Percentiles rank a stretch among this genome's conserved stretches.
Conservation (phyloP, 1,284 basidiomycete genomes). For the Mycosarcoma mackinlayi region DNA sequence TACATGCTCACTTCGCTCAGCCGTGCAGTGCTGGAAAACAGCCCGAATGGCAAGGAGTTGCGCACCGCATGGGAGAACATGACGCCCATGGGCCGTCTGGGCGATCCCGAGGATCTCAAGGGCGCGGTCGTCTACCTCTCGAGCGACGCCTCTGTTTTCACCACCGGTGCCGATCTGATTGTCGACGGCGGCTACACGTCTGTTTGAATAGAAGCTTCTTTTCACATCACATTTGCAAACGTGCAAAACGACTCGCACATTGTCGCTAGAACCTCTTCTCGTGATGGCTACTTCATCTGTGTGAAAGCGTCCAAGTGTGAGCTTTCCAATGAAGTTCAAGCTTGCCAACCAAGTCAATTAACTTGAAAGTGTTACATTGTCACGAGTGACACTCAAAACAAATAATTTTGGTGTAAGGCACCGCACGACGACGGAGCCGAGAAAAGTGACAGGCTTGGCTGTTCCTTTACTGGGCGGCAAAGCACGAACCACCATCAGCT, state of each 20-base stretch:
- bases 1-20: constrained; percentile 81
- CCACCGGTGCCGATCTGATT: constrained; percentile 84
- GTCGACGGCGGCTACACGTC: constrained; percentile 82
- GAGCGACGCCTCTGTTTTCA: constrained; percentile 84
- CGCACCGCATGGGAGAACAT: constrained; percentile 82
- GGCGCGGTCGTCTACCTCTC: constrained; percentile 83
- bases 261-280: too few relatives aligned
- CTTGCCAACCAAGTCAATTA: too few relatives aligned
- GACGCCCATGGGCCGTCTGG: constrained; percentile 81
- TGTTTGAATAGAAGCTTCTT: constrained; percentile 34
- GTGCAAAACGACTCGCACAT: too few relatives aligned
- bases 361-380: constrained; percentile 2
- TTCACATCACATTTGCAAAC: too few relatives aligned
- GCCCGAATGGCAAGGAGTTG: constrained; percentile 70
- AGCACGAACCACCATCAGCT: constrained; percentile 30
- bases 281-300: too few relatives aligned
- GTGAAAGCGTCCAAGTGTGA: too few relatives aligned
- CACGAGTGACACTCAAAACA: background rate
- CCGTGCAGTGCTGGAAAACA: constrained; percentile 44
- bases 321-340: too few relatives aligned
- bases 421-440: constrained; percentile 20
- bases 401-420: background rate
- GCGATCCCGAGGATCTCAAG: constrained; percentile 71
- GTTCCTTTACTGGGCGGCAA: background rate
- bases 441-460: constrained; percentile 13